Evolutionary conservation across 2,329 filamentous ascomycete species (phyloP).

Genomic region (Chalara sp.): DNA sequence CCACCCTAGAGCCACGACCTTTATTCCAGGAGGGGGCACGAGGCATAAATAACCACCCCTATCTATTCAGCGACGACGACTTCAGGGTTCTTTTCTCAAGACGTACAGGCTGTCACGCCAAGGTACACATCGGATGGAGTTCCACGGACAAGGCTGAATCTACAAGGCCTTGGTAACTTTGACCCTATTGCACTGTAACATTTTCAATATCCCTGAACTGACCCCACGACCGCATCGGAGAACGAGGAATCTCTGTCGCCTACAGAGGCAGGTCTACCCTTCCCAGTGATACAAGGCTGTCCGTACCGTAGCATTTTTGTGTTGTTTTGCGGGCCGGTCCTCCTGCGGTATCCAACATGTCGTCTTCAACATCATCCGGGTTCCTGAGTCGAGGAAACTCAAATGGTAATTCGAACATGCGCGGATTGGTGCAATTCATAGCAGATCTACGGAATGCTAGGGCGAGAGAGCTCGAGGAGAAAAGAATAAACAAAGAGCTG

Average conservation of each 20-base stretch:
- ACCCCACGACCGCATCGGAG: too few relatives aligned
- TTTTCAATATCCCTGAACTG: too few relatives aligned
- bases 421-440: slow-evolving; percentile 94
- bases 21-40: too few relatives aligned
- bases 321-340: not conserved
- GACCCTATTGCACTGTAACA: too few relatives aligned
- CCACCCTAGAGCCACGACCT: too few relatives aligned
- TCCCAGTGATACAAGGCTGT: too few relatives aligned
- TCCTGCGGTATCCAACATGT: slow-evolving; percentile 14
- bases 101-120: slow-evolving; percentile 14
- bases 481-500: slow-evolving; percentile 98
- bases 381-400: slow-evolving; percentile 58
- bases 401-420: slow-evolving; percentile 61
- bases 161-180: slow-evolving; percentile 12
- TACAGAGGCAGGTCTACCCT: too few relatives aligned
- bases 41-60: too few relatives aligned
- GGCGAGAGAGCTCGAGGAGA: slow-evolving; percentile 93
- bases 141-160: slow-evolving; percentile 19
- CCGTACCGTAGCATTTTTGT: too few relatives aligned
- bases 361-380: slow-evolving; percentile 35
- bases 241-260: too few relatives aligned
- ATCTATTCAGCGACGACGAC: too few relatives aligned
- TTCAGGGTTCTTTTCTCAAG: too few relatives aligned
- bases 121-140: slow-evolving; percentile 18
- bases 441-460: slow-evolving; percentile 92